Conservation (phyloP, 768 basidiomycete genomes). For the Mycena sanguinolenta region DNA sequence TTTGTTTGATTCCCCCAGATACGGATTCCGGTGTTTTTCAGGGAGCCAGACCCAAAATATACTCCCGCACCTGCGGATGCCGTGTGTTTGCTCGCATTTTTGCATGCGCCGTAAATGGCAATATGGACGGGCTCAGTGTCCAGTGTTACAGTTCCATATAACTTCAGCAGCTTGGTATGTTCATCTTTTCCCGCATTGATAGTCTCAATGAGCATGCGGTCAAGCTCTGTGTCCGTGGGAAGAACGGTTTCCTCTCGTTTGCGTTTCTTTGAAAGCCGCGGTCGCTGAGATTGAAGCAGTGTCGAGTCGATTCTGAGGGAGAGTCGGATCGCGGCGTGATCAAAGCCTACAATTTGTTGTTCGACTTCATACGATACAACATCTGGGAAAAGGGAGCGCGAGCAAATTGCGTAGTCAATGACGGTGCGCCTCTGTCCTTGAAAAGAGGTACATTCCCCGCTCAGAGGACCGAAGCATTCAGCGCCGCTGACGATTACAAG, state of each 20-base stretch:
- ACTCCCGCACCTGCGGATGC: constrained; percentile 13
- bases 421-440: constrained; percentile 18
- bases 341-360: background rate
- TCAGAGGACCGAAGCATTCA: constrained; percentile 8
- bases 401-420: constrained; percentile 26
- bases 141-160: constrained; percentile 3
- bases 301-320: background rate
- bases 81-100: background rate
- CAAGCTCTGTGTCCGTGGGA: constrained; percentile 15
- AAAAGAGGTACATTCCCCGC: constrained; percentile 28
- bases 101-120: constrained; percentile 6
- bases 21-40: background rate
- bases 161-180: background rate
- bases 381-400: background rate
- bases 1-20: constrained; percentile 4
- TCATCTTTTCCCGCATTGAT: constrained; percentile 22
- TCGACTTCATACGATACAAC: background rate
- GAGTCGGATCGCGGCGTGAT: constrained; percentile 8
- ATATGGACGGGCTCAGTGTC: constrained; percentile 3
- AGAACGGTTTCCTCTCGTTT: constrained; percentile 1
- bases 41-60: background rate
- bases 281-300: background rate
- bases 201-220: constrained; percentile 9
- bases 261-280: background rate
- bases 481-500: constrained; percentile 18